Conservation (phyloP, 768 basidiomycete species). For the Lepiota brunneoincarnata region DNA sequence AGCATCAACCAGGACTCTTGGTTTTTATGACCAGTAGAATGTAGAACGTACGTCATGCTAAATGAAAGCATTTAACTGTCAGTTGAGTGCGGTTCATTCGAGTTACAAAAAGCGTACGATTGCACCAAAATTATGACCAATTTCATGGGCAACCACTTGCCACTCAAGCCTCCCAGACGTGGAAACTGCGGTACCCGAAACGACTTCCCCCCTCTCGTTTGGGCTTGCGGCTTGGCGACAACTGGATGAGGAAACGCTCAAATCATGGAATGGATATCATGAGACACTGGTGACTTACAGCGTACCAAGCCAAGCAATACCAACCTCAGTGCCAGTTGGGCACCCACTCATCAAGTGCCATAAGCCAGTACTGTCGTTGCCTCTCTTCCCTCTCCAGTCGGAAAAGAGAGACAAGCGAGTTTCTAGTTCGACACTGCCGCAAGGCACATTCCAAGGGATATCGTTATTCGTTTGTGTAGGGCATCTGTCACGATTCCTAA, state of each 20-base stretch:
- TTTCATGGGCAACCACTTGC: conserved; percentile 83
- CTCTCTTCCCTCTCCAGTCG: conserved; percentile 73
- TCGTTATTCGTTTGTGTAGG: conserved; percentile 50
- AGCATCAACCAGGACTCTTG: not conserved
- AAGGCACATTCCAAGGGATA: conserved; percentile 76
- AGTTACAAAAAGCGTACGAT: conserved; percentile 52
- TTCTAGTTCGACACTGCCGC: conserved; percentile 57
- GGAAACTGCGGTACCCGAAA: conserved; percentile 82
- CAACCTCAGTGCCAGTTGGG: conserved; percentile 76
- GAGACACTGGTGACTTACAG: conserved; percentile 39
- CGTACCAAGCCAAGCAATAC: conserved; percentile 87
- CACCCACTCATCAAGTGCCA: conserved; percentile 91
- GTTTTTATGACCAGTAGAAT: not conserved
- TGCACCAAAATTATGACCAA: conserved; percentile 87
- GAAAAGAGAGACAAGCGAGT: conserved; percentile 76
- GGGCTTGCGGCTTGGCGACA: conserved; percentile 53
- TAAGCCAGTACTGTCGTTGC: conserved; percentile 72
- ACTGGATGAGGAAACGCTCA: conserved; percentile 25
- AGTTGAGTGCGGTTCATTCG: not conserved
- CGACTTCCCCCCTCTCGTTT: conserved; percentile 43
- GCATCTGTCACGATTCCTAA: conserved; percentile 41
- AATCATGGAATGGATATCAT: conserved; percentile 1
- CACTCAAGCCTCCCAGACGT: conserved; percentile 76
- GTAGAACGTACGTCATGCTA: conserved; percentile 54
- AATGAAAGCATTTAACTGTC: conserved; percentile 2